Percentiles rank a stretch among this genome's conserved stretches.
These are phyloP conservation scores for Grifola frondosa DNA, from an alignment of 1,284 basidiomycete species.

Conservation along the genomic window DNA sequence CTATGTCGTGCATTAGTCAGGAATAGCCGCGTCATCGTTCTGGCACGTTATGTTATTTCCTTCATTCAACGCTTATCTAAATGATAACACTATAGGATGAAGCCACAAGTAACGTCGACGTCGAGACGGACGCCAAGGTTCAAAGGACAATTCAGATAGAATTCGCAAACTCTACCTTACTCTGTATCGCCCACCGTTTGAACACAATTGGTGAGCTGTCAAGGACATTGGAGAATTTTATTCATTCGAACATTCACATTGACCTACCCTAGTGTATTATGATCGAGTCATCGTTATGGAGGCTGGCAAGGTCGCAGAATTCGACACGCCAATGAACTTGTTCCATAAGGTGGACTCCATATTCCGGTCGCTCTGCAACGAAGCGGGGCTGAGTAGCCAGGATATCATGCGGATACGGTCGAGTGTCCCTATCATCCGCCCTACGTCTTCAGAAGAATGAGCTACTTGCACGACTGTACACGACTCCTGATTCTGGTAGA, in stretches of 20 bases:
- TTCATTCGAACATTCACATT: background rate
- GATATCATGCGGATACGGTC: slow-evolving; percentile 49
- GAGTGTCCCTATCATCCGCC: too few species aligned
- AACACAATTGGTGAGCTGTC: slow-evolving; percentile 68
- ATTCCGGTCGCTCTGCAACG: slow-evolving; percentile 75
- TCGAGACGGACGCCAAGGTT: slow-evolving; percentile 78
- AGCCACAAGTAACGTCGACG: slow-evolving; percentile 83
- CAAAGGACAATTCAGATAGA: slow-evolving; percentile 74
- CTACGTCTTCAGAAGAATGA: too few species aligned
- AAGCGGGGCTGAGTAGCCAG: slow-evolving; percentile 61
- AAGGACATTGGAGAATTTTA: too few species aligned
- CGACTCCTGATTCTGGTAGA: too few species aligned
- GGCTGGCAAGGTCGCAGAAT: slow-evolving; percentile 67
- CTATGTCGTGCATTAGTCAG: slow-evolving; percentile 73
- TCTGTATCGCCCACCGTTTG: slow-evolving; percentile 77
- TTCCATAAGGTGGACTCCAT: slow-evolving; percentile 69
- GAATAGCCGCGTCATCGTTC: slow-evolving; percentile 66
- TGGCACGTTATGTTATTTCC: slow-evolving; percentile 41
- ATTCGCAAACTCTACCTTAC: slow-evolving; percentile 59
- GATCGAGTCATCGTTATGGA: slow-evolving; percentile 80
- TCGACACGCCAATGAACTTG: slow-evolving; percentile 76
- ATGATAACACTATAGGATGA: slow-evolving; percentile 48
- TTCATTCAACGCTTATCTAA: slow-evolving; percentile 9
- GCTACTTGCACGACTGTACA: too few species aligned
- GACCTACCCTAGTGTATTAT: slow-evolving; percentile 53